Evolutionary conservation across 495 filamentous ascomycete species (phyloP), one percentile per base, ranked within the genome.

Genomic region (Penicillium silybi): DNA sequence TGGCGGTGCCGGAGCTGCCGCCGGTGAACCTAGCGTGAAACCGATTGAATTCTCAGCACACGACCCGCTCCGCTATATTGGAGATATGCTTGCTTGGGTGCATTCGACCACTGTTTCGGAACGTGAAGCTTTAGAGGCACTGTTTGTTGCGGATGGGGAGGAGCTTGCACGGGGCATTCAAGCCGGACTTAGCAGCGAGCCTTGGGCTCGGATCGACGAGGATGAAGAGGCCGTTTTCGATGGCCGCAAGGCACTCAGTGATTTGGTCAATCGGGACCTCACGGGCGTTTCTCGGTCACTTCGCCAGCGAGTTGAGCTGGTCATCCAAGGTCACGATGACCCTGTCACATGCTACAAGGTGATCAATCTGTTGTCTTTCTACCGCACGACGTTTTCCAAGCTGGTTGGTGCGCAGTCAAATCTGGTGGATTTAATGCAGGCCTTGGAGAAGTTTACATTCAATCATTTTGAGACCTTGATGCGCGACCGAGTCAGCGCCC

Each of bases 71-170:
- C 80, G 93, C 29, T 99, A 97, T 62, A 85, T 95, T 17, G 92
- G 93, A 18, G 93, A 99, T 64, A 97, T 99, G 92, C 80, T 97
- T 15, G 93, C 93, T 6, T 99, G 93, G 93, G 83, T 85, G 2
- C 93, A 99, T 63, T 97, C 95, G 1, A 86, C 91, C 6, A 83
- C 92, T 0, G 93, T 97, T 0, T 92, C 91, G 17, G 93, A 99
- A 68, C 80, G 89, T 39, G 93, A 99, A 67, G 89, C 92, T 2
- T 76, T 99, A 16, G 93, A 97, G 62, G 84, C 87, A 4, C 72
- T 99, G 4, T 97, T 97, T 63, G 85, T 96, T 29, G 84, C 86
- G 2, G 91, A 96, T 47, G 92, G 89, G n/a, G 88, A 93, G 50
- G 89, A 96, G 56, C 87, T 96, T 54, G 88, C 86, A 32, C 87